Percentiles rank a stretch among this genome's conserved stretches.
Conservation (phyloP, 495 filamentous ascomycete genomes). For the Aspergillus baeticus region DNA sequence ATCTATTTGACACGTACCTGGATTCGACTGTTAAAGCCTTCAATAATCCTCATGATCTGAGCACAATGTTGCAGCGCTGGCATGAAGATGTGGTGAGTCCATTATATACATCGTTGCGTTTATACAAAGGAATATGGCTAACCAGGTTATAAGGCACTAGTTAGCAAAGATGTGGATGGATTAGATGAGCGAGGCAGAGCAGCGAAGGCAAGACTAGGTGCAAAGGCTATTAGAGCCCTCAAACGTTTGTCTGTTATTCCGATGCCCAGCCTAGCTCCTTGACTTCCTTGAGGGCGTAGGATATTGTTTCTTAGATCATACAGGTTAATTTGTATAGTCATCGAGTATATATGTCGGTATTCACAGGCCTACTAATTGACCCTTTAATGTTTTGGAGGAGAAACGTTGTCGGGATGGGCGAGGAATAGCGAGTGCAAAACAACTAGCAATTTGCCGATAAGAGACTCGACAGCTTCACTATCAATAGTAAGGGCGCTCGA, state of each 20-base stretch:
- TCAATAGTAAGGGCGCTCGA: too few relatives aligned
- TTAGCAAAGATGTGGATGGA: background rate
- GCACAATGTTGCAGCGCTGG: constrained; percentile 9
- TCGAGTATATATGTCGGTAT: too few relatives aligned
- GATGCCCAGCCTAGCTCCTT: background rate
- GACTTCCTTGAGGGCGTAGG: too few relatives aligned
- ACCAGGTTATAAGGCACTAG: background rate
- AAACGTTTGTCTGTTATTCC: constrained; percentile 6
- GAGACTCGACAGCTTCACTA: too few relatives aligned
- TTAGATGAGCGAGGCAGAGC: background rate
- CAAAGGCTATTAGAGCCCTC: constrained; percentile 5
- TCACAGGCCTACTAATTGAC: too few relatives aligned
- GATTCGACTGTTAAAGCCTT: background rate
- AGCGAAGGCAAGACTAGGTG: background rate
- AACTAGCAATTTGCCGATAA: too few relatives aligned
- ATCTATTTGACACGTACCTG: constrained; percentile 14
- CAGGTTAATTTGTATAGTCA: too few relatives aligned
- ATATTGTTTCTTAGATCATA: background rate
- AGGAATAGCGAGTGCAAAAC: too few relatives aligned
- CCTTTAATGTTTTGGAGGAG: too few relatives aligned
- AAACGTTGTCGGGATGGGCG: too few relatives aligned
- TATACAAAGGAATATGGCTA: background rate
- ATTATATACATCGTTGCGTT: background rate
- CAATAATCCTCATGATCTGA: constrained; percentile 12
- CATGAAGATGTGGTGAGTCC: constrained; percentile 10